These are phyloP conservation scores for Balansia obtecta DNA, from an alignment of 2,329 filamentous ascomycete genomes.

Conservation along the genomic window DNA sequence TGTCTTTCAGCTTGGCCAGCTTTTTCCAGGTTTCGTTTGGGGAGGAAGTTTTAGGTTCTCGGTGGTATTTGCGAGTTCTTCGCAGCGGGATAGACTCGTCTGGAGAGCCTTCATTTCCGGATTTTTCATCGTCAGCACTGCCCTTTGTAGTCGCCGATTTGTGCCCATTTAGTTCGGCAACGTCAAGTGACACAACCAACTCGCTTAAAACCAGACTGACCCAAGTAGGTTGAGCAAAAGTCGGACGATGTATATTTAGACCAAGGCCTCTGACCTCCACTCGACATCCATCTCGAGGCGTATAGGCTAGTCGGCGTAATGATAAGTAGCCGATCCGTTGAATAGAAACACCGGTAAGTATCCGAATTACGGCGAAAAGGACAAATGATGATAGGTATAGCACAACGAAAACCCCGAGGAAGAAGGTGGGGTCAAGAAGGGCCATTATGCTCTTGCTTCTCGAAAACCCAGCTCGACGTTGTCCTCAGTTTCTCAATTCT, in stretches of 20 bases:
- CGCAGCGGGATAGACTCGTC: slow-evolving; percentile 4
- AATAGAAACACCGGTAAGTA: slow-evolving; percentile 87
- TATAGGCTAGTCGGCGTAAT: slow-evolving; percentile 79
- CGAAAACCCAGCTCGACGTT: not conserved
- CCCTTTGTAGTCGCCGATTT: slow-evolving; percentile 23
- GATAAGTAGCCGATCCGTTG: slow-evolving; percentile 91
- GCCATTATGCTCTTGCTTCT: slow-evolving; percentile 35
- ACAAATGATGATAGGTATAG: slow-evolving; percentile 88
- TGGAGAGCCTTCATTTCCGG: slow-evolving; percentile 15
- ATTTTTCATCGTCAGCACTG: slow-evolving; percentile 14
- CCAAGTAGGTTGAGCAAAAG: slow-evolving; percentile 96
- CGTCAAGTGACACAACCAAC: slow-evolving; percentile 70
- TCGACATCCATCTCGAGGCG: slow-evolving; percentile 75
- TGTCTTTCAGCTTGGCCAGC: slow-evolving; percentile 68
- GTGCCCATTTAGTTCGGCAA: slow-evolving; percentile 48
- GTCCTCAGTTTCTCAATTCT: not conserved
- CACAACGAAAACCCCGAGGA: slow-evolving; percentile 75
- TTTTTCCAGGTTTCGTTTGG: slow-evolving; percentile 70
- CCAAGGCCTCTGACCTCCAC: slow-evolving; percentile 85
- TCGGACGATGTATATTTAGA: slow-evolving; percentile 79
- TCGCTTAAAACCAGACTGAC: slow-evolving; percentile 82
- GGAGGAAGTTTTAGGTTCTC: slow-evolving; percentile 16
- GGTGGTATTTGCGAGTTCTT: slow-evolving; percentile 7
- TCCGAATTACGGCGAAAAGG: slow-evolving; percentile 81
- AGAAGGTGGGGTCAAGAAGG: slow-evolving; percentile 63